Evolutionary conservation across 805 yeast species (phyloP), one percentile per base, ranked within the genome.

Genomic region (Candida xyloterini): DNA sequence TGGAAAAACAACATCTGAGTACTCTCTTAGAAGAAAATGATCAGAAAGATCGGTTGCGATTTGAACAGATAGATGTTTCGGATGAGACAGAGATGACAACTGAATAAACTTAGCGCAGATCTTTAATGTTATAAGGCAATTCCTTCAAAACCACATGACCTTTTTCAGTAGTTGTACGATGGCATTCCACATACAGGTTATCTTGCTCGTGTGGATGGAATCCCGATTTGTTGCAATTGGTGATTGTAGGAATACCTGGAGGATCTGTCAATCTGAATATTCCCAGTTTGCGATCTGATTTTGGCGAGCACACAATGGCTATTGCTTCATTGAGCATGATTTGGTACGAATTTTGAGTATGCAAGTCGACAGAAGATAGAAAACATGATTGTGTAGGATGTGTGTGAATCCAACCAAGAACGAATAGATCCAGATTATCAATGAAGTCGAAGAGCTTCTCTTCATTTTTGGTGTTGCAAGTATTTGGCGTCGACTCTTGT

Each of bases 321-420:
- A 80, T 70, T 0, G 84, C 80, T 55, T 80, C 87, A 20, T 82
- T 79, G 11, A 80, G 63, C 86, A 80, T 79, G 35, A 79, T 68
- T 59, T 80, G 87, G 56, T 81, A 81, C 3, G 83, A 73, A 44
- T 74, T 75, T 46, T 80, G 86, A 2, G 86, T 80, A 57, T 81
- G 87, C 38, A 80, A 59, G 52, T 80, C 87, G 32, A 80, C 75
- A 0, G 84, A 76, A 10, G 82, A 75, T 56, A 80, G 58, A 54
- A 80, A 80, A 47, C 87, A 80, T n/a, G 83, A 66, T 54, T 80
- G 87, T 9, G 85, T 76, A 5, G 87, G 87, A 54, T 80, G 87
- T 8, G 86, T 81, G 56, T 80, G 87, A 38, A 80, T 81, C 87
- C 87, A 80, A 3, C 87, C 87, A 2, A 80, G 63, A n/a, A 80